A percentile compares a stretch with the other conserved stretches of the same genome.
Evolutionary conservation across 495 filamentous ascomycete genomes (phyloP).

Genomic region (Neurospora sp.): DNA sequence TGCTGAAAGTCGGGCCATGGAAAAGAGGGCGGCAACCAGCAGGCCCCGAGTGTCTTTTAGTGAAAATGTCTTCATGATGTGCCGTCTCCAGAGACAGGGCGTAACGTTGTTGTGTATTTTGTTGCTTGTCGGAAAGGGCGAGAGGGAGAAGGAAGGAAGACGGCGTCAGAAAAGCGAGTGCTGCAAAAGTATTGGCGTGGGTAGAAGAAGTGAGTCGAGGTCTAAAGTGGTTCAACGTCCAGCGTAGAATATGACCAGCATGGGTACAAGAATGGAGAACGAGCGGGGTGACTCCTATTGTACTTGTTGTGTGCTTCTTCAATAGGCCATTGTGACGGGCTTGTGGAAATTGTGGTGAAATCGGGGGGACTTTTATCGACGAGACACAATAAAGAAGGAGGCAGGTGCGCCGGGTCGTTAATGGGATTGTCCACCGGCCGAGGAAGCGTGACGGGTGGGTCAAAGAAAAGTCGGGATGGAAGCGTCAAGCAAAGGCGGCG

Average conservation of each 20-base stretch:
- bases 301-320: background rate
- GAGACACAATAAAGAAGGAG: background rate
- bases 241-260: background rate
- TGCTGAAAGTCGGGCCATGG: conserved; percentile 25
- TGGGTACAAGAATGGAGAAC: background rate
- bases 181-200: background rate
- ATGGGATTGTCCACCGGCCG: background rate
- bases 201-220: background rate
- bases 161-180: background rate
- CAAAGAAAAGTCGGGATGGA: background rate
- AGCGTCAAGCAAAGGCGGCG: background rate
- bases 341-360: background rate
- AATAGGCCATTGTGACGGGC: background rate
- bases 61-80: background rate
- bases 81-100: background rate
- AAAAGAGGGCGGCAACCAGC: conserved; percentile 19
- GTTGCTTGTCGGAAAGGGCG: background rate
- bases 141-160: background rate
- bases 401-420: background rate
- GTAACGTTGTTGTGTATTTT: background rate
- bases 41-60: conserved; percentile 3
- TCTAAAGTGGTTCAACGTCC: background rate
- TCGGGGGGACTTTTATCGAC: background rate
- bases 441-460: background rate
- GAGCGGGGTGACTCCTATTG: background rate